Evolutionary conservation across 164 flowering plant species (phyloP).

Genomic region (Stephania cephalantha): DNA sequence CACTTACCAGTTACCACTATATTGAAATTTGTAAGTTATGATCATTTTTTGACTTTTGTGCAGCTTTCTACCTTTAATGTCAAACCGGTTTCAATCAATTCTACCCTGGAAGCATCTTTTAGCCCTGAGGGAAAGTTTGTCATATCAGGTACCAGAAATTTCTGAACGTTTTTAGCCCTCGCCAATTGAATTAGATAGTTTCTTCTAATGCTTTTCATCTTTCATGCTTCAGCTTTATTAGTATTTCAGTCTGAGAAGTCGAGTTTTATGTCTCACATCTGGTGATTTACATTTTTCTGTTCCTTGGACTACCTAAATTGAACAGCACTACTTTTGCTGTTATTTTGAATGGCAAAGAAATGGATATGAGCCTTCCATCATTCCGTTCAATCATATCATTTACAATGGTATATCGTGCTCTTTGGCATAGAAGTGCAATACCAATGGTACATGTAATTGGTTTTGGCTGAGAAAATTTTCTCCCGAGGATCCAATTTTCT

Average conservation of each 20-base stretch:
- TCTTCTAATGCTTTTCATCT: background rate
- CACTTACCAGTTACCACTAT: background rate
- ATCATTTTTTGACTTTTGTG: slow-evolving; percentile 4
- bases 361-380: background rate
- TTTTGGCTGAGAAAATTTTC: too few species aligned
- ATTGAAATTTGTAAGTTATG: background rate
- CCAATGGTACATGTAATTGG: too few species aligned
- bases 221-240: background rate
- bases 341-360: background rate
- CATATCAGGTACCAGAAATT: slow-evolving; percentile 58
- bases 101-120: slow-evolving; percentile 95
- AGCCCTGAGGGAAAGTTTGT: slow-evolving; percentile 97
- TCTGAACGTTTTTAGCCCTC: background rate
- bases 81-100: slow-evolving; percentile 65
- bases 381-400: background rate
- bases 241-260: background rate
- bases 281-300: background rate
- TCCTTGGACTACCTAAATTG: background rate
- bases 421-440: background rate
- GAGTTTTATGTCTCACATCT: background rate
- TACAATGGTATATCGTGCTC: background rate
- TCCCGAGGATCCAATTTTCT: too few species aligned
- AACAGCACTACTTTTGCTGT: background rate
- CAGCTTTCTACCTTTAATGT: slow-evolving; percentile 79
- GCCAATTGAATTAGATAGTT: background rate